A percentile compares a stretch with the other conserved stretches of the same genome.
These are phyloP conservation scores for Yamadazyma pseudoaaseri DNA, from an alignment of 1,139 yeast species.

Conservation along the genomic window DNA sequence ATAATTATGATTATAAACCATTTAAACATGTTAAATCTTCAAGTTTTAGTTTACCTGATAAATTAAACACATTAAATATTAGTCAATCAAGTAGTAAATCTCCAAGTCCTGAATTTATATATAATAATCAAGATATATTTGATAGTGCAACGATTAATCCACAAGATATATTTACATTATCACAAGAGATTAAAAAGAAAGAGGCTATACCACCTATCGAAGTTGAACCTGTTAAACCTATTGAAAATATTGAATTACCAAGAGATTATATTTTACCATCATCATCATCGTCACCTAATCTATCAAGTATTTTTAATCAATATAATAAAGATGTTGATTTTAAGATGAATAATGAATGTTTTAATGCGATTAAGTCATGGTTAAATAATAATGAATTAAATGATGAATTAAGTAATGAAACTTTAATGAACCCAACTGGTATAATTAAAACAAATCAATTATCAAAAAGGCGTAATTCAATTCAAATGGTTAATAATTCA, in stretches of 20 bases:
- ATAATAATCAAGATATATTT: slow-evolving; percentile 10
- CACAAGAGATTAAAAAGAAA: not conserved
- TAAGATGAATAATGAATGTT: slow-evolving; percentile 42
- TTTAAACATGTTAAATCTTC: slow-evolving; percentile 10
- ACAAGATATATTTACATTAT: slow-evolving; percentile 22
- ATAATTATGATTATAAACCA: slow-evolving; percentile 6
- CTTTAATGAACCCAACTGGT: slow-evolving; percentile 26
- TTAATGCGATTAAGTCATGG: slow-evolving; percentile 40
- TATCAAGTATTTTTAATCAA: slow-evolving; percentile 7
- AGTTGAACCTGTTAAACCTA: not conserved
- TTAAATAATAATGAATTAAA: slow-evolving; percentile 22
- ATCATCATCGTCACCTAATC: slow-evolving; percentile 16
- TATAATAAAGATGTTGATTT: slow-evolving; percentile 21
- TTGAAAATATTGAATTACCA: not conserved
- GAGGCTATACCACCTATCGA: not conserved
- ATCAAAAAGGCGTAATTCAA: slow-evolving; percentile 24
- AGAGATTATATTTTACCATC: slow-evolving; percentile 15
- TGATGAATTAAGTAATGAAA: slow-evolving; percentile 16
- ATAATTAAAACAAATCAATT: slow-evolving; percentile 13
- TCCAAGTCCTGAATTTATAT: slow-evolving; percentile 15
- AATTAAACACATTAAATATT: slow-evolving; percentile 25
- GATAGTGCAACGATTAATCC: slow-evolving; percentile 35
- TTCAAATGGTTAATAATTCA: slow-evolving; percentile 15
- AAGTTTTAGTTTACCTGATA: slow-evolving; percentile 22
- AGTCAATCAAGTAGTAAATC: slow-evolving; percentile 12